Evolutionary conservation across 2,329 filamentous ascomycete genomes (phyloP).

Genomic region (Knoxdaviesia proteae): DNA sequence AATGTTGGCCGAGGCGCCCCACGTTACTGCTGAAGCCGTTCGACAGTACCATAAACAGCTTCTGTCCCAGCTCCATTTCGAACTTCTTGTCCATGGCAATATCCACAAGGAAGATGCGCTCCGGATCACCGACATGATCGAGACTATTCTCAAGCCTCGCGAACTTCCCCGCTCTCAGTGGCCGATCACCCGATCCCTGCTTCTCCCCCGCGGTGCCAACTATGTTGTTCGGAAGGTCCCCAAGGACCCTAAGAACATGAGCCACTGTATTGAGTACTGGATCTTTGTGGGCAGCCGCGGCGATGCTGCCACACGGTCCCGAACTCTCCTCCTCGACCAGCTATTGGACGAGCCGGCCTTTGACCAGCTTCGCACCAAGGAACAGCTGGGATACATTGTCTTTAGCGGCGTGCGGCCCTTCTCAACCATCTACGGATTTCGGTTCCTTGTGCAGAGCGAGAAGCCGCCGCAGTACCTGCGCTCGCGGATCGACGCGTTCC

Average conservation of each 20-base stretch:
- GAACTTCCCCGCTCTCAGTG: constrained; percentile 58
- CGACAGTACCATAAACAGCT: constrained; percentile 61
- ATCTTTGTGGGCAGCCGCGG: constrained; percentile 48
- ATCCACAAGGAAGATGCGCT: constrained; percentile 85
- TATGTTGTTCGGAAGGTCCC: constrained; percentile 64
- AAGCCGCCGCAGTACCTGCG: constrained; percentile 68
- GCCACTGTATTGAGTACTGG: constrained; percentile 66
- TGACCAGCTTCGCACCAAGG: constrained; percentile 85
- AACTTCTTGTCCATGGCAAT: constrained; percentile 79
- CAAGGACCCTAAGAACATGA: constrained; percentile 74
- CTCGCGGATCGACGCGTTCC: constrained; percentile 67
- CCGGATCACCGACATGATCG: constrained; percentile 63
- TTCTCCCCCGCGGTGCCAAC: constrained; percentile 63
- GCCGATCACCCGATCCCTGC: constrained; percentile 54
- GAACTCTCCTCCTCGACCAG: constrained; percentile 64
- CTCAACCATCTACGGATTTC: constrained; percentile 63
- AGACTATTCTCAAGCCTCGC: constrained; percentile 55
- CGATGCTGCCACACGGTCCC: constrained; percentile 51
- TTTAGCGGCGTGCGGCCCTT: constrained; percentile 58
- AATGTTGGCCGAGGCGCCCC: constrained; percentile 52
- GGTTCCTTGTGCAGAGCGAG: constrained; percentile 87
- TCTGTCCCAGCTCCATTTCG: constrained; percentile 66
- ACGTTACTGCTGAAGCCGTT: constrained; percentile 54
- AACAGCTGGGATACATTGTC: constrained; percentile 93
- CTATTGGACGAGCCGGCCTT: constrained; percentile 87